Evolutionary conservation across 257 asterid genomes (phyloP).

Genomic region (Eucommia ulmoides): DNA sequence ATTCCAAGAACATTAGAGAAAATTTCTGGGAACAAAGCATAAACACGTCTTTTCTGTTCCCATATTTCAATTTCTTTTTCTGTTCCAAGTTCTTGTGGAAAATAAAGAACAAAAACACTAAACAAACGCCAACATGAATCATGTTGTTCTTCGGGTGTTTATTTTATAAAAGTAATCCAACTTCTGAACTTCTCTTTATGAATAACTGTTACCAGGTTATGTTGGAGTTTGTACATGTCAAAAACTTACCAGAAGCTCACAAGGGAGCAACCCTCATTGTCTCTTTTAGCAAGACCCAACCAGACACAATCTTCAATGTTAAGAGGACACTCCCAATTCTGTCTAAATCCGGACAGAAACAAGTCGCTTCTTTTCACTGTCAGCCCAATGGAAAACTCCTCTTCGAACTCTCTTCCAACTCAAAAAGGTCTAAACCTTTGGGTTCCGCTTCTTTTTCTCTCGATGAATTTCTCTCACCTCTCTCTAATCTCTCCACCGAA

Average conservation of each 20-base stretch:
- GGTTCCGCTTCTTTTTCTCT: conserved; percentile 52
- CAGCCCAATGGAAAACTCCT: conserved; percentile 57
- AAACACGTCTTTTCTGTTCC: too few species aligned
- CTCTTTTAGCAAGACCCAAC: conserved; percentile 63
- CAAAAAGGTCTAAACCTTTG: conserved; percentile 33
- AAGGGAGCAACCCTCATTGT: conserved; percentile 50
- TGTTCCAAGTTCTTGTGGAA: too few species aligned
- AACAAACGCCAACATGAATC: too few species aligned
- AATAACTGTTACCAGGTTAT: too few species aligned
- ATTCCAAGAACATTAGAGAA: too few species aligned
- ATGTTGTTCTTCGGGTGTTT: too few species aligned
- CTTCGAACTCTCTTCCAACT: conserved; percentile 47
- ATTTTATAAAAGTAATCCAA: too few species aligned
- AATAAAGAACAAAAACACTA: too few species aligned
- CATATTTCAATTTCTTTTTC: too few species aligned
- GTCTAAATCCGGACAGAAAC: conserved; percentile 68
- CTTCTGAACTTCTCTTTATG: too few species aligned
- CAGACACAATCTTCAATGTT: conserved; percentile 66
- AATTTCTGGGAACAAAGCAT: too few species aligned
- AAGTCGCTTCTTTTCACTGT: conserved; percentile 83
- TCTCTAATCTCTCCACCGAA: conserved; percentile 45
- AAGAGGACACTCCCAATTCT: conserved; percentile 66
- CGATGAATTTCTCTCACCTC: conserved; percentile 37
- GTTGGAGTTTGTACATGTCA: conserved; percentile 79
- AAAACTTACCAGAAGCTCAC: conserved; percentile 56